phyloP scores from a whole-genome alignment of 768 basidiomycete genomes.

The Xerocomellus chrysenteron region DNA sequence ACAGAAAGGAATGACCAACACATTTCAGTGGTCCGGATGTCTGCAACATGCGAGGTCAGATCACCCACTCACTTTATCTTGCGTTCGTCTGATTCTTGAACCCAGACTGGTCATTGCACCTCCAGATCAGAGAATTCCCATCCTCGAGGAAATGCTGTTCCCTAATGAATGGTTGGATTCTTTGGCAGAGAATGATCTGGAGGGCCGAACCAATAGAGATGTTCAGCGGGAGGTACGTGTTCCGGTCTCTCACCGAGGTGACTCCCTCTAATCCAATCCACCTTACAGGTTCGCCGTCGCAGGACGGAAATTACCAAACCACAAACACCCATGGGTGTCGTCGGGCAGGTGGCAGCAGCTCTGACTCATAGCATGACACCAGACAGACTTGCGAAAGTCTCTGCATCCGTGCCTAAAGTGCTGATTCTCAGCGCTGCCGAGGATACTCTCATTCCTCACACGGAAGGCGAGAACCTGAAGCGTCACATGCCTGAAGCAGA shows the following conservation, averaged over 20 bases:
- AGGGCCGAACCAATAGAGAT: constrained; percentile 64
- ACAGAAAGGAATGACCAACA: background rate
- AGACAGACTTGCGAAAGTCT: constrained; percentile 48
- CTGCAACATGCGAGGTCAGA: constrained; percentile 35
- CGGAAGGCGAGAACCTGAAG: constrained; percentile 53
- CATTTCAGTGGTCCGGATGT: constrained; percentile 41
- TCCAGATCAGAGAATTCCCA: constrained; percentile 45
- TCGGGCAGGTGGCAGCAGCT: constrained; percentile 73
- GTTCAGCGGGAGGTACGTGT: constrained; percentile 52
- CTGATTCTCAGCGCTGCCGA: constrained; percentile 65
- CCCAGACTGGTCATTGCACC: constrained; percentile 42
- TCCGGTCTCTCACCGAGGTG: background rate
- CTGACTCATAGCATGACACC: constrained; percentile 60
- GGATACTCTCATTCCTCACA: constrained; percentile 55
- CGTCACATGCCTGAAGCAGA: constrained; percentile 57
- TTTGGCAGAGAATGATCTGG: constrained; percentile 49
- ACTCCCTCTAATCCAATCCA: background rate
- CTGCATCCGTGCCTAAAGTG: constrained; percentile 61
- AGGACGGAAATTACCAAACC: constrained; percentile 54
- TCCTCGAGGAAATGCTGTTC: constrained; percentile 58
- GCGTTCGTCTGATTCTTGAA: constrained; percentile 4
- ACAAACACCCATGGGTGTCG: constrained; percentile 56
- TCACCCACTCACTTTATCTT: background rate
- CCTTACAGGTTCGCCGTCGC: constrained; percentile 42
- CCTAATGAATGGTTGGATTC: constrained; percentile 60